These are phyloP conservation scores for Stachybotrys chartarum DNA, from an alignment of 2,329 filamentous ascomycete genomes.

Conservation along the genomic window DNA sequence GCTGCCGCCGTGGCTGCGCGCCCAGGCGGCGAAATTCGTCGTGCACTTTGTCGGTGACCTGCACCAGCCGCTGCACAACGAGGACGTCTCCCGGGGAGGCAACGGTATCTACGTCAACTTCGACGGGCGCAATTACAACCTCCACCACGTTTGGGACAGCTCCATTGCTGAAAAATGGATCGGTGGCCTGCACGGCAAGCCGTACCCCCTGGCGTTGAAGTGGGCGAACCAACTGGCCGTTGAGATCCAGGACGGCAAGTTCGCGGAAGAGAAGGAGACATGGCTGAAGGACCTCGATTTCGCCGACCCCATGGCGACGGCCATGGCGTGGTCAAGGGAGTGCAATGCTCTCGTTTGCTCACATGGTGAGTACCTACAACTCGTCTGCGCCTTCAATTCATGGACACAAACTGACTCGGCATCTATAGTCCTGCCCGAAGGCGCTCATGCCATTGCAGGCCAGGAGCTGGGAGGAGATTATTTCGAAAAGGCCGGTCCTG, in stretches of 20 bases:
- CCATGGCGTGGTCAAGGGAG: conserved; percentile 57
- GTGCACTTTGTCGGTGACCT: conserved; percentile 65
- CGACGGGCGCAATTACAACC: conserved; percentile 49
- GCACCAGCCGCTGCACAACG: conserved; percentile 61
- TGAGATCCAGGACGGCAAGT: conserved; percentile 51
- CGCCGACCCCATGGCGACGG: conserved; percentile 44
- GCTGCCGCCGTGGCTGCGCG: conserved; percentile 37
- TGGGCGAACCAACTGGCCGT: conserved; percentile 52
- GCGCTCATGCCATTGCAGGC: conserved; percentile 47
- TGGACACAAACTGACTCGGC: background rate
- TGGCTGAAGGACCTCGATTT: conserved; percentile 56
- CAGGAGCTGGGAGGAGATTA: conserved; percentile 58
- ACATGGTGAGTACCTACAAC: conserved; percentile 37
- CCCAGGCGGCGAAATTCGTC: conserved; percentile 59
- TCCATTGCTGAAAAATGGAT: conserved; percentile 60
- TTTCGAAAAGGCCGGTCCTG: conserved; percentile 54
- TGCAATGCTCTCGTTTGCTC: conserved; percentile 56
- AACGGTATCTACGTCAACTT: conserved; percentile 62
- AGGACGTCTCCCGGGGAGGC: conserved; percentile 57
- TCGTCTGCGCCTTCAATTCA: background rate
- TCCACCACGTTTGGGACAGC: conserved; percentile 69
- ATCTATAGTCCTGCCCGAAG: conserved; percentile 51
- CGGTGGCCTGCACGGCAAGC: conserved; percentile 43
- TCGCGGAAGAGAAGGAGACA: conserved; percentile 33
- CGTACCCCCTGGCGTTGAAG: conserved; percentile 40